phyloP scores from a whole-genome alignment of 2,329 filamentous ascomycete genomes.

The Fusarium sp. region DNA sequence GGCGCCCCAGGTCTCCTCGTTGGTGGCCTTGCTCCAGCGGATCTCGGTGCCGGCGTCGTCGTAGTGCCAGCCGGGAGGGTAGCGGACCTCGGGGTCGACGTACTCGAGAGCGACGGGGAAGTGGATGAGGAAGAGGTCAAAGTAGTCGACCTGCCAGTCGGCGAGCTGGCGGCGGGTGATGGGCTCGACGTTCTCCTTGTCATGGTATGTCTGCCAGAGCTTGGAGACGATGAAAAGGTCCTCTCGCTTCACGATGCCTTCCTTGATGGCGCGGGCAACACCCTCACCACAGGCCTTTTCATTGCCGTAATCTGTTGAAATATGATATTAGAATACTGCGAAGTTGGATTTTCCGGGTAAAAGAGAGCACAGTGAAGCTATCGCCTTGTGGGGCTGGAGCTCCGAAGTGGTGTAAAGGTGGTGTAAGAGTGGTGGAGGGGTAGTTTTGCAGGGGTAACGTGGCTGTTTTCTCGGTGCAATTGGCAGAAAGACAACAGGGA shows the following conservation, averaged over 20 bases:
- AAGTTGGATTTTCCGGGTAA: constrained; percentile 8
- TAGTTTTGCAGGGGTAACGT: constrained; percentile 42
- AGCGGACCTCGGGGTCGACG: constrained; percentile 82
- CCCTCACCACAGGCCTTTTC: constrained; percentile 83
- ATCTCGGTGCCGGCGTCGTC: constrained; percentile 71
- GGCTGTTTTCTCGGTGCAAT: constrained; percentile 47
- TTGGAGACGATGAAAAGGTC: constrained; percentile 95
- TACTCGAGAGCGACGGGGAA: constrained; percentile 90
- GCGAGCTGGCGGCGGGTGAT: constrained; percentile 82
- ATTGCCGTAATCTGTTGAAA: constrained; percentile 81
- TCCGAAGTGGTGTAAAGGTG: not conserved
- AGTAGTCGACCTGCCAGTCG: constrained; percentile 89
- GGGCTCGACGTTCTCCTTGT: constrained; percentile 79
- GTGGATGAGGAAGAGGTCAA: constrained; percentile 90
- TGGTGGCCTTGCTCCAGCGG: constrained; percentile 74
- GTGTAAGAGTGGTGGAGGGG: constrained; percentile 37
- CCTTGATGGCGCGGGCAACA: constrained; percentile 82
- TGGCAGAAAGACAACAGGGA: constrained; percentile 21
- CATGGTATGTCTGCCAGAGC: constrained; percentile 94
- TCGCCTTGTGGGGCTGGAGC: constrained; percentile 29
- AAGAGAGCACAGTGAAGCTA: constrained; percentile 33
- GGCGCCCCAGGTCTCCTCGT: constrained; percentile 85
- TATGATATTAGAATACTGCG: constrained; percentile 17
- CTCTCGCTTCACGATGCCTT: constrained; percentile 83
- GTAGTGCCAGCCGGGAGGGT: constrained; percentile 83